These are phyloP conservation scores for Cryptococcus sp. DNA, from an alignment of 1,284 basidiomycete genomes.

Conservation along the genomic window DNA sequence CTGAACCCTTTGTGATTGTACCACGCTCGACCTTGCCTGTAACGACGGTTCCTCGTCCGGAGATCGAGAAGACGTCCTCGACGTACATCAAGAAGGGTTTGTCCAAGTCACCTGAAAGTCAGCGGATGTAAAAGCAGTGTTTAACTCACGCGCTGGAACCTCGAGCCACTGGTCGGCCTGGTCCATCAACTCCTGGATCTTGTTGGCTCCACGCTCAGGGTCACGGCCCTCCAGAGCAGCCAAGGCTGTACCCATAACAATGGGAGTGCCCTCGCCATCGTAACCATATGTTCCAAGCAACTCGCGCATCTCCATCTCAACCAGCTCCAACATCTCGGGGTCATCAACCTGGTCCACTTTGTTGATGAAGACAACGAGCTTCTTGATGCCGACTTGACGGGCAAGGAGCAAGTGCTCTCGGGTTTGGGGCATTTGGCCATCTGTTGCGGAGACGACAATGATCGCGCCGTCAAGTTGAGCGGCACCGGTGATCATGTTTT, in stretches of 20 bases:
- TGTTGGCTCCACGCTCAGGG: conserved; percentile 73
- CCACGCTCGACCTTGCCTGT: conserved; percentile 98
- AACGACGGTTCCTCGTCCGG: conserved; percentile 96
- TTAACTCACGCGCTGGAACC: conserved; percentile 75
- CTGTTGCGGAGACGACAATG: conserved; percentile 96
- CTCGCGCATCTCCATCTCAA: conserved; percentile 99
- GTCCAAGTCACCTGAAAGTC: conserved; percentile 77
- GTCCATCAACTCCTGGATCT: conserved; percentile 82
- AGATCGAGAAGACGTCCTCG: conserved; percentile 98
- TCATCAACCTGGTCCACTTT: conserved; percentile 90
- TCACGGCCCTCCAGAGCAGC: conserved; percentile 88
- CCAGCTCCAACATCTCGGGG: conserved; percentile 97
- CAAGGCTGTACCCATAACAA: conserved; percentile 94
- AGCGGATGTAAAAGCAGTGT: background rate
- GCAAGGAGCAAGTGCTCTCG: conserved; percentile 97
- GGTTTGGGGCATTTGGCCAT: conserved; percentile 99
- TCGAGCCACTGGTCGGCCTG: conserved; percentile 96
- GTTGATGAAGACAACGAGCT: conserved; percentile 99
- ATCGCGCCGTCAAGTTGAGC: conserved; percentile 99
- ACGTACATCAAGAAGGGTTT: conserved; percentile 97
- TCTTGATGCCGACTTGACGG: conserved; percentile 97
- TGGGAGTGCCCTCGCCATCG: conserved; percentile 96
- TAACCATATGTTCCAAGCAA: conserved; percentile 90
- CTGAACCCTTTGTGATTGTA: conserved; percentile 85
- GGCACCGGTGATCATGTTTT: conserved; percentile 99